Conservation (phyloP, 1,284 basidiomycete genomes). For the Phlebopus sp. region DNA sequence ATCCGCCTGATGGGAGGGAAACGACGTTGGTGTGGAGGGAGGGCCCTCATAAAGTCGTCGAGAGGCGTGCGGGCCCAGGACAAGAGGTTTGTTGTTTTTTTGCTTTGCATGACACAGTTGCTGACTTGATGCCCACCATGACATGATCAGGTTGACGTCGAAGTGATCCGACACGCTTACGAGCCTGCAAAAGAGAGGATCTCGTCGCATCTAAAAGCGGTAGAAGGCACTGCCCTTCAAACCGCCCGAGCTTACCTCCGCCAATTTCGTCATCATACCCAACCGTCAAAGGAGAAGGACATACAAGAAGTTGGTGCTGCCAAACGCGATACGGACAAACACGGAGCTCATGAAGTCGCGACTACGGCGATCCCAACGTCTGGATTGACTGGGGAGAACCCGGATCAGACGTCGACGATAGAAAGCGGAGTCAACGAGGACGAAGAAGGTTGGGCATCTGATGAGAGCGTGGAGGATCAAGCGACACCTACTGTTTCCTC, state of each 20-base stretch:
- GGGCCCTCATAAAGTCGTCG: conserved; percentile 60
- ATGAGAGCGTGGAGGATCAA: conserved; percentile 13
- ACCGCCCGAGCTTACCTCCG: conserved; percentile 11
- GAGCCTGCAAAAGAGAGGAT: conserved; percentile 1
- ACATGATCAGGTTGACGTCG: conserved; percentile 23
- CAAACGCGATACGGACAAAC: background rate
- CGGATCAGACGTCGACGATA: background rate
- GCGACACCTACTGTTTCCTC: background rate
- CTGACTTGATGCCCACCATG: conserved; percentile 12
- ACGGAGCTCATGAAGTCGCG: conserved; percentile 3
- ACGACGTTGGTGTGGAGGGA: conserved; percentile 60
- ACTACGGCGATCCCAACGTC: background rate
- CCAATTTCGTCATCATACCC: conserved; percentile 8
- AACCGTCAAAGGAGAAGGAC: conserved; percentile 5
- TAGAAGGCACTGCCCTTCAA: conserved; percentile 1
- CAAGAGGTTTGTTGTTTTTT: conserved; percentile 21
- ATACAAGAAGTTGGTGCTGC: background rate
- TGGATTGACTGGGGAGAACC: conserved; percentile 9
- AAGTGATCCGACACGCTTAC: conserved; percentile 23
- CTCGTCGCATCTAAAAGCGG: conserved; percentile 2
- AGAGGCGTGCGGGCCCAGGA: conserved; percentile 42
- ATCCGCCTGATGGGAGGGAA: conserved; percentile 45
- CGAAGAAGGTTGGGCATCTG: conserved; percentile 27
- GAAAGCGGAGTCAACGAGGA: conserved; percentile 5
- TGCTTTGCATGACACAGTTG: background rate